Evolutionary conservation across 1,284 basidiomycete genomes (phyloP).

Genomic region (Xanthoconium separans): DNA sequence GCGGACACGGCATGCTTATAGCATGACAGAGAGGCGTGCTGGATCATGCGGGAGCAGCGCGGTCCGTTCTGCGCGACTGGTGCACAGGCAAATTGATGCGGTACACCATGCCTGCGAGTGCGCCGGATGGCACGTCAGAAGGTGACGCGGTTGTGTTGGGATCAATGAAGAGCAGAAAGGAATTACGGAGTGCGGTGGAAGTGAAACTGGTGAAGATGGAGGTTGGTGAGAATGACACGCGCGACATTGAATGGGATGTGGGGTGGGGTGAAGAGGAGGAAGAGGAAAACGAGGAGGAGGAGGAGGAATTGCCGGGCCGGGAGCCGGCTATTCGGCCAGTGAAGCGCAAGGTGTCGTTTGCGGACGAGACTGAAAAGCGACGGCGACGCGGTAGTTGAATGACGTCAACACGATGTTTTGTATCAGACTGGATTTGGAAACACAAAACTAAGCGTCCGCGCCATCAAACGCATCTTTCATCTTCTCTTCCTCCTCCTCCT

Average conservation of each 20-base stretch:
- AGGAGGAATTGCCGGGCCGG: conserved; percentile 30
- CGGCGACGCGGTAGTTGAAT: conserved; percentile 6
- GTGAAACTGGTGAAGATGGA: conserved; percentile 54
- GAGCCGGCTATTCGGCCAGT: not conserved
- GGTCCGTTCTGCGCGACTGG: conserved; percentile 90
- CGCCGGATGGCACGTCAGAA: conserved; percentile 28
- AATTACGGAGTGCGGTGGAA: conserved; percentile 59
- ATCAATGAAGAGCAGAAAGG: conserved; percentile 55
- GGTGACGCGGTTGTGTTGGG: conserved; percentile 48
- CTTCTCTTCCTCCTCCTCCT: conserved; percentile 4
- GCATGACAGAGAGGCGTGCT: conserved; percentile 64
- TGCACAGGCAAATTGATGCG: conserved; percentile 76
- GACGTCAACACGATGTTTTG: conserved; percentile 22
- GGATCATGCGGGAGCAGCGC: conserved; percentile 80
- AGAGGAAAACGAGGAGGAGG: conserved; percentile 35
- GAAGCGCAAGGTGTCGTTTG: conserved; percentile 12
- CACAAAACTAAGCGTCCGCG: conserved; percentile 21
- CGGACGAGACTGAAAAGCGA: not conserved
- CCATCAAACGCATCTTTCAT: conserved; percentile 7
- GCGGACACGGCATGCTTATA: conserved; percentile 5
- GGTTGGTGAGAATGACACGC: conserved; percentile 49
- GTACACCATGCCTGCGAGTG: conserved; percentile 64
- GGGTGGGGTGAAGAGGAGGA: conserved; percentile 43
- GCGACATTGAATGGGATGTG: conserved; percentile 56
- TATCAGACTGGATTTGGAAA: conserved; percentile 25